Evolutionary conservation across 2,329 filamentous ascomycete species (phyloP).

Genomic region (Orbilia ellipsospora): DNA sequence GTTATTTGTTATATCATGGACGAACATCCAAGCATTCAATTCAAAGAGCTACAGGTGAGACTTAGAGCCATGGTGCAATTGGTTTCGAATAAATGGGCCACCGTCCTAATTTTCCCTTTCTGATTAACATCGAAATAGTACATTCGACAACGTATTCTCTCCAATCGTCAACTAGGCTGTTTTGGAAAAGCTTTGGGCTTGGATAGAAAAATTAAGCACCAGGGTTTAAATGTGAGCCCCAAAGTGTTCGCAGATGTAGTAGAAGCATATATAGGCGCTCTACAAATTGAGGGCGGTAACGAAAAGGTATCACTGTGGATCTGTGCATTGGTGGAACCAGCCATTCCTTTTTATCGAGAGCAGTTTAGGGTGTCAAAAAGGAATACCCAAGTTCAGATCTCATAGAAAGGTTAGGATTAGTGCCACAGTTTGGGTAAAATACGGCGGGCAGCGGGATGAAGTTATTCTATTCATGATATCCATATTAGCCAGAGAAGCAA

Average conservation of each 20-base stretch:
- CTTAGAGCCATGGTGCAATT: neutral
- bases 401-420: no score
- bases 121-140: conserved; percentile 2
- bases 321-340: conserved; percentile 9
- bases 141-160: neutral
- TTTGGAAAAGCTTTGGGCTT: conserved; percentile 3
- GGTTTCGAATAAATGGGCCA: neutral
- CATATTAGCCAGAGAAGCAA: no score
- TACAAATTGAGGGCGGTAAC: conserved; percentile 8
- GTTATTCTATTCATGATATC: no score
- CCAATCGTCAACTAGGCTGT: conserved; percentile 12
- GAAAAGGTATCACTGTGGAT: neutral
- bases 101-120: no score
- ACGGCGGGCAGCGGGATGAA: no score
- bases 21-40: conserved; percentile 7
- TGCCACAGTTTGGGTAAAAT: no score
- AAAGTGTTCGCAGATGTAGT: conserved; percentile 5
- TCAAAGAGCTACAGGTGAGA: conserved; percentile 9
- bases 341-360: conserved; percentile 20
- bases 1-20: conserved; percentile 6
- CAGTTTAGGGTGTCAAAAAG: neutral
- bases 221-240: neutral
- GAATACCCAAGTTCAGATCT: no score
- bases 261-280: conserved; percentile 24
- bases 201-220: neutral